Conservation (phyloP, 2,329 filamentous ascomycete genomes). For the Botryotinia calthae region DNA sequence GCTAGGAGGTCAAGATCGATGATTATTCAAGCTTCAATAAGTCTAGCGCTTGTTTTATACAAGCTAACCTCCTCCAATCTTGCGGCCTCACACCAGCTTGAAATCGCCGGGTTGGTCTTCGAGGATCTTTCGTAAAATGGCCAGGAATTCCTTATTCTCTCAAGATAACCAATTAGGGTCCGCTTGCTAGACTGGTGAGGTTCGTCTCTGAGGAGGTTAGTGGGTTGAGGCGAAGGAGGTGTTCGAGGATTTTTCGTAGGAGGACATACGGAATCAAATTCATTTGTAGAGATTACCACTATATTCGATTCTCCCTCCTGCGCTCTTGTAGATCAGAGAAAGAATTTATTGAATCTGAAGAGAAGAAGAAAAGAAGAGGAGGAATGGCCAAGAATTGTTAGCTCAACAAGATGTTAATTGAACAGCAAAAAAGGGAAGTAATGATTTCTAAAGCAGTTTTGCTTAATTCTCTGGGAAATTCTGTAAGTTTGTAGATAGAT, state of each 20-base stretch:
- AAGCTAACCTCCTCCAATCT: background rate
- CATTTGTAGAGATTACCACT: background rate
- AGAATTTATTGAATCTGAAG: too few relatives aligned
- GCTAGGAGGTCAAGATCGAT: background rate
- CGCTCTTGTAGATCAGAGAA: too few relatives aligned
- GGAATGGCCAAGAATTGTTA: too few relatives aligned
- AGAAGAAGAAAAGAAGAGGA: too few relatives aligned
- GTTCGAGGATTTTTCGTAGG: background rate
- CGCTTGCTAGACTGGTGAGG: background rate
- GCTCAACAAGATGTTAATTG: too few relatives aligned
- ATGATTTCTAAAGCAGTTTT: background rate
- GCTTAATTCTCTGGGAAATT: background rate
- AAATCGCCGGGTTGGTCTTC: background rate
- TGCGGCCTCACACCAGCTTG: background rate
- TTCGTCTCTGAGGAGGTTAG: background rate
- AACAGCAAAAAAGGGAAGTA: too few relatives aligned
- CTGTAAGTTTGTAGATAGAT: background rate
- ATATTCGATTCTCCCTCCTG: background rate
- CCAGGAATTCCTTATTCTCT: background rate
- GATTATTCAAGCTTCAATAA: background rate
- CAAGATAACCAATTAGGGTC: background rate
- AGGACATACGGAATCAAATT: background rate
- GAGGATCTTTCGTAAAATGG: background rate
- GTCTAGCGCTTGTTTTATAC: background rate
- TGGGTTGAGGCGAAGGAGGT: too few relatives aligned